Conservation (phyloP, 2,329 filamentous ascomycete species). For the Neopestalotiopsis clavispora region DNA sequence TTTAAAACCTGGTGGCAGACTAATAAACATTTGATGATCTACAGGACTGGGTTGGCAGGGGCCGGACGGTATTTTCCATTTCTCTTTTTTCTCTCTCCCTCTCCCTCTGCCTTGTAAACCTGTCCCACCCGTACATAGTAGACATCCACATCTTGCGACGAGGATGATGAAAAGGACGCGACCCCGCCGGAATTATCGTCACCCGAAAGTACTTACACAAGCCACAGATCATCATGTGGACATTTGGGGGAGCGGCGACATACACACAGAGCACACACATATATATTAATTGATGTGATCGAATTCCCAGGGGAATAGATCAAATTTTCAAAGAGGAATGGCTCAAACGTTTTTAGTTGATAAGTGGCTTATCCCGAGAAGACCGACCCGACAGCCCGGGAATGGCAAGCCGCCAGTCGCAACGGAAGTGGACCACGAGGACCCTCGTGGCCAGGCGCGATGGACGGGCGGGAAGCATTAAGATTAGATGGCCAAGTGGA, state of each 20-base stretch:
- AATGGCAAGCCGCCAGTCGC: not conserved
- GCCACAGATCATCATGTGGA: not conserved
- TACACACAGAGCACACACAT: too few relatives aligned
- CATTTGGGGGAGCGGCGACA: too few relatives aligned
- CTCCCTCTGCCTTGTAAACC: not conserved
- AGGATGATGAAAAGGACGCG: not conserved
- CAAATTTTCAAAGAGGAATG: not conserved
- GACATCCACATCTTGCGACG: not conserved
- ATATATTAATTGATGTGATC: too few relatives aligned
- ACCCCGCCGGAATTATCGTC: not conserved
- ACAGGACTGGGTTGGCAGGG: not conserved
- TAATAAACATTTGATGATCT: not conserved
- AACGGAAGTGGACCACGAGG: conserved; percentile 4
- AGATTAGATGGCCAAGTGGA: not conserved
- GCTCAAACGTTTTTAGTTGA: not conserved
- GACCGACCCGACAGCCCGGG: conserved; percentile 10
- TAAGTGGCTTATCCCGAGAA: not conserved
- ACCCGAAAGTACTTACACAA: not conserved
- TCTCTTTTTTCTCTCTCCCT: too few relatives aligned
- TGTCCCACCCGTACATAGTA: not conserved
- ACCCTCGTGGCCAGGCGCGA: not conserved
- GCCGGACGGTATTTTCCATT: not conserved
- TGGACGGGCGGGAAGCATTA: not conserved
- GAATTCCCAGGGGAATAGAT: too few relatives aligned
- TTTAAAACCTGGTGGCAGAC: not conserved